Percentiles rank a stretch among this genome's conserved stretches.
These are phyloP conservation scores for Paraconiothyrium brasiliense DNA, from an alignment of 2,329 filamentous ascomycete genomes.

Conservation along the genomic window DNA sequence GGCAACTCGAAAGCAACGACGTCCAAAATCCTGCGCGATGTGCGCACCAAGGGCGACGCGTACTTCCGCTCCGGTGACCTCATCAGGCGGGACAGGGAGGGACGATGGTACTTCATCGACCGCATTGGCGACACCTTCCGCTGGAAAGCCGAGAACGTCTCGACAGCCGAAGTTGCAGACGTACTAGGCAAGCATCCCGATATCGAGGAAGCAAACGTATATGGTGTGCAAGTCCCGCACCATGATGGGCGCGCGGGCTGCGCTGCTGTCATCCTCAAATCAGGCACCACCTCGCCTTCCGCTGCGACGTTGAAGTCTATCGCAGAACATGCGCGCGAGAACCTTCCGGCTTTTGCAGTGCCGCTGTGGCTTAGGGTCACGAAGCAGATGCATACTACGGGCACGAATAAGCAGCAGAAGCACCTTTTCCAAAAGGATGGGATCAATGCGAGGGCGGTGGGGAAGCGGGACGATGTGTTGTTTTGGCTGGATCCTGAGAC, in stretches of 20 bases:
- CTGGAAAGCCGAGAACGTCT: conserved; percentile 58
- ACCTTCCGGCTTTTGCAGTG: conserved; percentile 55
- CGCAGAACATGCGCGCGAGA: conserved; percentile 48
- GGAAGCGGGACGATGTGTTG: conserved; percentile 47
- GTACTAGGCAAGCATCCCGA: conserved; percentile 50
- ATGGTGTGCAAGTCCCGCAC: conserved; percentile 55
- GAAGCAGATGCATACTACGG: conserved; percentile 53
- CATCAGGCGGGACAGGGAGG: conserved; percentile 42
- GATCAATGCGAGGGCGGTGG: conserved; percentile 51
- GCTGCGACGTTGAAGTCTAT: conserved; percentile 30
- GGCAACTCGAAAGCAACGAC: conserved; percentile 49
- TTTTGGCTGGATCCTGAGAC: conserved; percentile 51
- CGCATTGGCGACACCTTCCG: conserved; percentile 52
- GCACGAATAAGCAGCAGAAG: conserved; percentile 59
- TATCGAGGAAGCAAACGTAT: conserved; percentile 56
- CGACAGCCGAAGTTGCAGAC: conserved; percentile 56
- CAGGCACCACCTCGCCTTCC: conserved; percentile 21
- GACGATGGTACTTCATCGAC: conserved; percentile 50
- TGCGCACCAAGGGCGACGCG: conserved; percentile 47
- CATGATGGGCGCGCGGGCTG: conserved; percentile 58
- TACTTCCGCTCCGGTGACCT: conserved; percentile 52
- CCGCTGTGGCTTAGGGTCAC: conserved; percentile 56
- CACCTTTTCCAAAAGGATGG: conserved; percentile 53
- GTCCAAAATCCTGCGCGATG: conserved; percentile 46
- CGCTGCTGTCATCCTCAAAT: conserved; percentile 51